A percentile compares a stretch with the other conserved stretches of the same genome.
These are phyloP conservation scores for Creolimax fragrantissima DNA, from an alignment of 78 protist genomes.

Conservation along the genomic window DNA sequence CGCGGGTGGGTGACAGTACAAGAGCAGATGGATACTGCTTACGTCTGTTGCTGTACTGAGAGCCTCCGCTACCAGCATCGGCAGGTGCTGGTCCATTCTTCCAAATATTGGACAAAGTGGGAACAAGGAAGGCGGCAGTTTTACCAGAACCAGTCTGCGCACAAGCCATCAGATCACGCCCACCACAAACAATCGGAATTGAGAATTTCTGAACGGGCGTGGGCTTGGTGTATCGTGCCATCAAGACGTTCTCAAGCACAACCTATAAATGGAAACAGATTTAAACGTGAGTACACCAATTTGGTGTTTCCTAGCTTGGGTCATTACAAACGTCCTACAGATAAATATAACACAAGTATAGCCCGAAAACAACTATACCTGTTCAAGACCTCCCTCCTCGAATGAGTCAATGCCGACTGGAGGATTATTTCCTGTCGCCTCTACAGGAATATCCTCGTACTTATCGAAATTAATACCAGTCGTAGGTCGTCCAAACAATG, in stretches of 20 bases:
- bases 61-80: background rate
- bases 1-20: conserved; percentile 97
- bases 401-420: conserved; percentile 13
- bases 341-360: too few relatives aligned
- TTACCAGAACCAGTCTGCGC: conserved; percentile 97
- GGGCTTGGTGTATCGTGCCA: conserved; percentile 64
- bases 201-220: conserved; percentile 96
- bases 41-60: background rate
- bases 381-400: background rate
- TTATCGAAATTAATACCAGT: conserved; percentile 75
- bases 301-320: background rate
- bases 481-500: conserved; percentile 9
- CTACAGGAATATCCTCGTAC: conserved; percentile 70
- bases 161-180: conserved; percentile 97
- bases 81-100: conserved; percentile 22
- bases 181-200: conserved; percentile 65
- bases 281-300: conserved; percentile 14
- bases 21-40: conserved; percentile 62
- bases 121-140: conserved; percentile 82
- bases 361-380: too few relatives aligned
- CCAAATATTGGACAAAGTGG: conserved; percentile 24
- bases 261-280: too few relatives aligned
- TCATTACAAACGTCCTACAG: too few relatives aligned
- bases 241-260: conserved; percentile 44
- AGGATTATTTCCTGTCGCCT: conserved; percentile 46